Evolutionary conservation across 1,284 basidiomycete genomes (phyloP), one percentile per base, ranked within the genome.

Genomic region (Sporisorium iseilematis-ciliati): DNA sequence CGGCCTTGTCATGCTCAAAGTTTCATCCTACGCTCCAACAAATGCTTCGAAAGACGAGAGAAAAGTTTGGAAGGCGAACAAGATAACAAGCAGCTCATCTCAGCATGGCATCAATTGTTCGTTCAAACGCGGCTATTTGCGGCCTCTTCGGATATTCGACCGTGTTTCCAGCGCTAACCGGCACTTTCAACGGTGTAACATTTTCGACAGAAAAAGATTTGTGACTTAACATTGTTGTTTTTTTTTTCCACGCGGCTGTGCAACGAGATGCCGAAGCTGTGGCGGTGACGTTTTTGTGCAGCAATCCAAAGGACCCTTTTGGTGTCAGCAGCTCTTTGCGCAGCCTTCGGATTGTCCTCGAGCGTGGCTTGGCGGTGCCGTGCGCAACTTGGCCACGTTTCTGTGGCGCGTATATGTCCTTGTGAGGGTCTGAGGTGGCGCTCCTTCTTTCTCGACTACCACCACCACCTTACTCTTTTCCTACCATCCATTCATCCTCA

Each of bases 51-150:
- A 45, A 23, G 43, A 45, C 43, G 43, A 46, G 25, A 26, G 14
- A 26, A 26, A 14, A 38, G 35, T 16, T 38, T 14, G 35, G 35
- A 25, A 46, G 18, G 45, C 26, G 31, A n/a, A 10, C 29, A 8
- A 21, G 20, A 12, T 26, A 26, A 18, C 7, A 26, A 14, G 46
- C n/a, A n/a, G n/a, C n/a, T n/a, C n/a, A n/a, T n/a, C 18, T 31
- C 33, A 33, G 14, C 35, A 38, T 38, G 35, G 14, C 35, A 38
- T 38, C 12, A 14, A 25, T 7, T 12, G 20, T 5, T 31, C 51
- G 52, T 31, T 14, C 55, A 38, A 31, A 10, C 51, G 43, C 65
- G 65, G 65, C 65, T 67, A 67, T 54, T 62, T 57, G 14, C 65
- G 65, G 65, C 59, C 21, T 52, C 38, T 38, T 56, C 55, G 55